A percentile compares a stretch with the other conserved stretches of the same genome.
phyloP scores from a whole-genome alignment of 2,329 filamentous ascomycete species.

The Sphaerostilbella broomeana region DNA sequence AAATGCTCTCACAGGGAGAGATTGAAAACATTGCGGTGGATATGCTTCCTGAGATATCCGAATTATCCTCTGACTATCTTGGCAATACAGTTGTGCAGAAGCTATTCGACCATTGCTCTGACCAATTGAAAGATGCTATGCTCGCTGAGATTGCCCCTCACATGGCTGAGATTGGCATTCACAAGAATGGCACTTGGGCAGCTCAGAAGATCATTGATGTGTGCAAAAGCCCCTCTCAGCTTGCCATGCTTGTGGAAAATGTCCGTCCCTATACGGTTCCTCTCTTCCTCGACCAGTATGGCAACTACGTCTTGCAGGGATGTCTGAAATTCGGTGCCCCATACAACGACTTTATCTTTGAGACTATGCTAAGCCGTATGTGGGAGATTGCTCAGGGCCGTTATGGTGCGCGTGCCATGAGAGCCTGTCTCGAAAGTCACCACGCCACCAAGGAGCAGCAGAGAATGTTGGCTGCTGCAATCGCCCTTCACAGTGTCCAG shows the following conservation, averaged over 20 bases:
- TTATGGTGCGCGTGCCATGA: slow-evolving; percentile 92
- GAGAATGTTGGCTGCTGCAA: slow-evolving; percentile 85
- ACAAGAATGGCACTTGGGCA: slow-evolving; percentile 99
- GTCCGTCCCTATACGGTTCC: slow-evolving; percentile 82
- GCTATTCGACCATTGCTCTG: slow-evolving; percentile 92
- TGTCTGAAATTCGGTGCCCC: slow-evolving; percentile 87
- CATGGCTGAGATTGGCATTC: slow-evolving; percentile 90
- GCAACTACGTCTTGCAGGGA: slow-evolving; percentile 96
- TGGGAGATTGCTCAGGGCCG: slow-evolving; percentile 91
- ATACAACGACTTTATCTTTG: slow-evolving; percentile 95
- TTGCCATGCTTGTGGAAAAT: slow-evolving; percentile 75
- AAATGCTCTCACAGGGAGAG: slow-evolving; percentile 74
- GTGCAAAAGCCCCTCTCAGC: slow-evolving; percentile 76
- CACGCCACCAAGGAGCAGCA: slow-evolving; percentile 94
- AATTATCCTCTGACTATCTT: slow-evolving; percentile 90
- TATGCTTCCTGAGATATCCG: slow-evolving; percentile 95
- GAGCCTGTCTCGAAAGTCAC: slow-evolving; percentile 93
- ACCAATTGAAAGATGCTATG: slow-evolving; percentile 87
- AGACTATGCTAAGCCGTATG: slow-evolving; percentile 88
- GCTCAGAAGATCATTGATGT: slow-evolving; percentile 99
- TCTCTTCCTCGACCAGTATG: slow-evolving; percentile 93
- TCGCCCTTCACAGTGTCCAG: slow-evolving; percentile 94
- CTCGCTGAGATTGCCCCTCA: slow-evolving; percentile 80
- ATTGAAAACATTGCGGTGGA: slow-evolving; percentile 87
- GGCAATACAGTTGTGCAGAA: slow-evolving; percentile 99